These are phyloP conservation scores for Sorghum bicolor DNA, from an alignment of 176 grass and related monocot genomes.

Conservation along the genomic window DNA sequence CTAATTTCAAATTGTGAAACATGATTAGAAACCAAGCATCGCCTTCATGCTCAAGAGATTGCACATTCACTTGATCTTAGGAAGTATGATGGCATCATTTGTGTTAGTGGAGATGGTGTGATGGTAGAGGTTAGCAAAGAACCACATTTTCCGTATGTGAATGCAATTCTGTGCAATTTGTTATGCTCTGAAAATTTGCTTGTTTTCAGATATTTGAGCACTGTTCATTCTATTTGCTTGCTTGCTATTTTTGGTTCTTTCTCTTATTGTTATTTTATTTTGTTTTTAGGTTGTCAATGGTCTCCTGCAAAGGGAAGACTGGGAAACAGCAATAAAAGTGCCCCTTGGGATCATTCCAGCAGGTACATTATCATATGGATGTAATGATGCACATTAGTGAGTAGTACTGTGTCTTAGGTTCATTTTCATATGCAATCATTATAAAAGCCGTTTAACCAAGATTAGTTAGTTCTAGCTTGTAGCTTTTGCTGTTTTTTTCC, in stretches of 20 bases:
- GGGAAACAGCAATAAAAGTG: constrained; percentile 86
- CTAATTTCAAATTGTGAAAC: constrained; percentile 21
- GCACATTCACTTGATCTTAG: constrained; percentile 58
- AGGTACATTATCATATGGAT: constrained; percentile 44
- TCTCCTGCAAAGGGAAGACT: constrained; percentile 85
- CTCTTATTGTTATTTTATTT: constrained; percentile 19
- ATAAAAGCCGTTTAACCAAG: neutral
- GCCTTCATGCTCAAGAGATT: constrained; percentile 93
- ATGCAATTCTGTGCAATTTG: neutral
- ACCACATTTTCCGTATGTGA: neutral
- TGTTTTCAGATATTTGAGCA: neutral
- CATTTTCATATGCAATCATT: neutral
- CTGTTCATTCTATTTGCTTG: neutral
- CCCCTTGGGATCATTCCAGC: constrained; percentile 94
- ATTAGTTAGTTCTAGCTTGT: neutral
- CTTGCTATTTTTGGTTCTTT: neutral
- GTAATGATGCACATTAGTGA: neutral
- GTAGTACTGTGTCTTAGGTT: neutral
- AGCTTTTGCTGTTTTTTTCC: neutral
- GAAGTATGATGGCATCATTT: constrained; percentile 90
- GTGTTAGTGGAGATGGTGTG: constrained; percentile 95
- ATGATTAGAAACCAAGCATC: constrained; percentile 79
- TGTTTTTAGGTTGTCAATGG: constrained; percentile 87
- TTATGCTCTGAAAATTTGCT: neutral
- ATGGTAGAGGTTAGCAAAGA: constrained; percentile 83